Conservation (phyloP, 176 grass and related monocot genomes). For the Carex myosuroides region DNA sequence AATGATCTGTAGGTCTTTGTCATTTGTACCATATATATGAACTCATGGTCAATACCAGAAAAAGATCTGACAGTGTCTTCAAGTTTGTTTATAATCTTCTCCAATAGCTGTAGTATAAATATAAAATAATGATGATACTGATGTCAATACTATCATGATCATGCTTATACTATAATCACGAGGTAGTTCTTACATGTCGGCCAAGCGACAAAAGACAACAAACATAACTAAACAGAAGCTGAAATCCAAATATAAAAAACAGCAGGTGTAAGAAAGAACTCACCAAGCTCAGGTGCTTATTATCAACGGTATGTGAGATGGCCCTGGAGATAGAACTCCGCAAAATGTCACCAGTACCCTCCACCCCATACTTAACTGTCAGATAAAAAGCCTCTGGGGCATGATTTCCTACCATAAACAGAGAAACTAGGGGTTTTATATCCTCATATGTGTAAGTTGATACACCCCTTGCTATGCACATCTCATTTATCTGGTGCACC, state of each 20-base stretch:
- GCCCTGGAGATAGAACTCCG: slow-evolving; percentile 71
- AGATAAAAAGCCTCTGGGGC: slow-evolving; percentile 90
- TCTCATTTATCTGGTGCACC: slow-evolving; percentile 86
- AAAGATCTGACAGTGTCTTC: slow-evolving; percentile 70
- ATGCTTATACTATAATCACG: neutral
- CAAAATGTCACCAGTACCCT: slow-evolving; percentile 85
- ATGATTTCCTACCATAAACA: slow-evolving; percentile 62
- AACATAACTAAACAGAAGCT: neutral
- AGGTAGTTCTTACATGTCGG: neutral
- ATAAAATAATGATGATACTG: slow-evolving; percentile 18
- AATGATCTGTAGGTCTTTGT: slow-evolving; percentile 72
- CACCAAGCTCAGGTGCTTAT: slow-evolving; percentile 71
- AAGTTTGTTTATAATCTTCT: slow-evolving; percentile 73
- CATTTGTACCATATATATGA: slow-evolving; percentile 79
- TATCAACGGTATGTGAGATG: slow-evolving; percentile 60
- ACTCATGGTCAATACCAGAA: slow-evolving; percentile 76
- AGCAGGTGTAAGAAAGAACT: slow-evolving; percentile 6
- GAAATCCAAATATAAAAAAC: slow-evolving; percentile 2
- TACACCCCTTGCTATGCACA: slow-evolving; percentile 57
- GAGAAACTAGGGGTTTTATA: slow-evolving; percentile 64
- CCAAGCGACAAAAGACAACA: neutral
- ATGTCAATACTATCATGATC: slow-evolving; percentile 12
- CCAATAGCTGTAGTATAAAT: slow-evolving; percentile 53
- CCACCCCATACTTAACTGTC: slow-evolving; percentile 74
- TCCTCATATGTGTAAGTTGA: slow-evolving; percentile 78